Evolutionary conservation across 148 eudicot genomes (phyloP).

Genomic region (Polygonum aviculare): DNA sequence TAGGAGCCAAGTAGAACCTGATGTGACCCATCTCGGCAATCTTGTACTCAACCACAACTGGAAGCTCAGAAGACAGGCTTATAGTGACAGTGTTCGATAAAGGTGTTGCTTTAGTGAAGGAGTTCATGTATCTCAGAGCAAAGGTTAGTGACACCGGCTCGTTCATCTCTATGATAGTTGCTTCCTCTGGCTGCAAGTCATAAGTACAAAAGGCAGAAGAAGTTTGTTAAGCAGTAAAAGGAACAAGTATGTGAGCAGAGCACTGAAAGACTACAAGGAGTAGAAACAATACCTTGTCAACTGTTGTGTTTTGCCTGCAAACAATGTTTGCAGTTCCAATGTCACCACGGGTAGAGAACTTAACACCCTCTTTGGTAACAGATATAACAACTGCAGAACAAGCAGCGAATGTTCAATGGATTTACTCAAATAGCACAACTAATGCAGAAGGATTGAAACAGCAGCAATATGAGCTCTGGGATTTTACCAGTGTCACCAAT

Average conservation of each 20-base stretch:
- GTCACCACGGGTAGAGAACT: slow-evolving; percentile 80
- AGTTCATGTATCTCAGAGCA: slow-evolving; percentile 83
- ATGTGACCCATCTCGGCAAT: slow-evolving; percentile 94
- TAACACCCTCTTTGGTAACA: slow-evolving; percentile 89
- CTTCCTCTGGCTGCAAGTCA: slow-evolving; percentile 75
- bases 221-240: neutral
- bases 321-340: slow-evolving; percentile 84
- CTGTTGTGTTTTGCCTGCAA: slow-evolving; percentile 78
- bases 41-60: slow-evolving; percentile 86
- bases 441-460: neutral
- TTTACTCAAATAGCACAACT: neutral
- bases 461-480: neutral
- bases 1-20: slow-evolving; percentile 86
- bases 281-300: slow-evolving; percentile 58
- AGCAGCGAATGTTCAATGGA: neutral
- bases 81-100: slow-evolving; percentile 69
- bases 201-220: neutral
- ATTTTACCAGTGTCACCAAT: slow-evolving; percentile 80
- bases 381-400: slow-evolving; percentile 70
- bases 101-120: slow-evolving; percentile 87
- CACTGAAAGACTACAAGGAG: neutral
- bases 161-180: slow-evolving; percentile 78
- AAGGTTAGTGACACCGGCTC: slow-evolving; percentile 84
- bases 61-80: slow-evolving; percentile 86
- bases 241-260: neutral